These are phyloP conservation scores for Scedosporium dehoogii DNA, from an alignment of 2,329 filamentous ascomycete genomes.

Conservation along the genomic window DNA sequence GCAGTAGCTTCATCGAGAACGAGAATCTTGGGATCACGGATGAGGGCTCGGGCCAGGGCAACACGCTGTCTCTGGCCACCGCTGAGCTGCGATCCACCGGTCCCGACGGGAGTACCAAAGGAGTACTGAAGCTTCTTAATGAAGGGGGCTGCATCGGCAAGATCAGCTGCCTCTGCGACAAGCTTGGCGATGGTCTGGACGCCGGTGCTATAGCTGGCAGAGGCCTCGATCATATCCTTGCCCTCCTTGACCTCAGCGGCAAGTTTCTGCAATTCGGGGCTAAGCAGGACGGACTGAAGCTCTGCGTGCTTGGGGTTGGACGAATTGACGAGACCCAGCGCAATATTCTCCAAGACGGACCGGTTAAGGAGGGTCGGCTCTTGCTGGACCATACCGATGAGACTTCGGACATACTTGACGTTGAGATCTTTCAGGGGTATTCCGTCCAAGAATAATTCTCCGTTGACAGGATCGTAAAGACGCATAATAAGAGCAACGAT, in stretches of 20 bases:
- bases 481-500: slow-evolving; percentile 44
- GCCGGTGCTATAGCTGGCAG: slow-evolving; percentile 30
- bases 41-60: slow-evolving; percentile 46
- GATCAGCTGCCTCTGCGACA: slow-evolving; percentile 38
- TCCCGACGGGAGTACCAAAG: slow-evolving; percentile 42
- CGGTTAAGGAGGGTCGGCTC: slow-evolving; percentile 33
- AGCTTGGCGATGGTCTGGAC: slow-evolving; percentile 40
- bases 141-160: slow-evolving; percentile 50
- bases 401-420: slow-evolving; percentile 29
- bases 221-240: slow-evolving; percentile 32
- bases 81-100: slow-evolving; percentile 42
- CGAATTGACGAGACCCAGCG: slow-evolving; percentile 36
- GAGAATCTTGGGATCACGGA: slow-evolving; percentile 46
- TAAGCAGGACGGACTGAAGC: slow-evolving; percentile 36
- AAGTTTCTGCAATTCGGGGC: slow-evolving; percentile 37
- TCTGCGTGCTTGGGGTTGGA: slow-evolving; percentile 25
- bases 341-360: slow-evolving; percentile 41
- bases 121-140: slow-evolving; percentile 44
- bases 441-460: slow-evolving; percentile 36
- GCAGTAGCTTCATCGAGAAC: slow-evolving; percentile 54
- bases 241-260: slow-evolving; percentile 42
- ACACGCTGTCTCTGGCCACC: slow-evolving; percentile 53
- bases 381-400: slow-evolving; percentile 35
- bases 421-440: slow-evolving; percentile 37
- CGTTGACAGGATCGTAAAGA: slow-evolving; percentile 45